Evolutionary conservation across 257 asterid genomes (phyloP), one percentile per base, ranked within the genome.

Genomic region (Ligustrum vulgare): DNA sequence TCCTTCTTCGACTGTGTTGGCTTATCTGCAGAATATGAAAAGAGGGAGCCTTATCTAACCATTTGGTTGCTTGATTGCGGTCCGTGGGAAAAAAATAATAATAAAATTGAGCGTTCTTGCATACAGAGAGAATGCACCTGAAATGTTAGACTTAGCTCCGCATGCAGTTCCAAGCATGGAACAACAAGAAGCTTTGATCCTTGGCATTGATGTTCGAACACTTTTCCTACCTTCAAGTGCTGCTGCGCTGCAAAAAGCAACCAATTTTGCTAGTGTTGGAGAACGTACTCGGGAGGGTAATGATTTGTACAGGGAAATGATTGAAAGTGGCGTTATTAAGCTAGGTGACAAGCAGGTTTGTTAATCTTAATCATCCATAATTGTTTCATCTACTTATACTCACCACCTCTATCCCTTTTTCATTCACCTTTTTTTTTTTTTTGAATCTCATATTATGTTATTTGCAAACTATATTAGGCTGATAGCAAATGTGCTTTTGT

Each of bases 41-140:
- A 87, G 94, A 69, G 94, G 96, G 20, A 76, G 86, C 82, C 91
- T 91, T 16, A 80, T 91, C 56, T 94, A 91, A 78, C 92, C 96
- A 10, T 91, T 91, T 64, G 94, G 96, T 35, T 89, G 94, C 80
- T 58, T 91, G 78, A 80, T 91, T 76, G 94, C 90, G 10, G 49
- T 89, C 13, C 84, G 79, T 39, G n/a, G n/a, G 82, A 75, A 33
- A 79, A 79, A 5, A 86, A 63, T 67, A n/a, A n/a, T n/a, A n/a
- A n/a, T n/a, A n/a, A n/a, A n/a, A n/a, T 81, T 91, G 68, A 32
- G 78, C 13, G 87, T 86, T 60, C 72, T 91, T 33, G 96, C 90
- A 0, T 86, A 73, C 51, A 89, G 90, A n/a, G 91, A 91, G 78
- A 91, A 91, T 62, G 85, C 89, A 1, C 87, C 88, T 4, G 94